phyloP scores from a whole-genome alignment of 2,329 filamentous ascomycete genomes.

The Beauveria australis region DNA sequence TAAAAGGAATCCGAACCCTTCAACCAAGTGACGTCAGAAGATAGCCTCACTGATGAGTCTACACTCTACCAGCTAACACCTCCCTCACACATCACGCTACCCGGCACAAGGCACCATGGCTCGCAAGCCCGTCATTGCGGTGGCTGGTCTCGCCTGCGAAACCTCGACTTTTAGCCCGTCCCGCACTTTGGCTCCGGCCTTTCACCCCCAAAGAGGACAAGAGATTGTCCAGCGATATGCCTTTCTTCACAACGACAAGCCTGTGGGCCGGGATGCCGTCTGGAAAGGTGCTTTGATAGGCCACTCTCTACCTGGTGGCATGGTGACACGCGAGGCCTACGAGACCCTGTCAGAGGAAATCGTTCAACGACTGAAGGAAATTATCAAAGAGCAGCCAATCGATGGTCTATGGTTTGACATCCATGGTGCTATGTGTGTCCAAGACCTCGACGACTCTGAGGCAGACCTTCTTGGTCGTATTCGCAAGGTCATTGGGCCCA shows the following conservation, averaged over 20 bases:
- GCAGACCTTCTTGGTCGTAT: constrained; percentile 38
- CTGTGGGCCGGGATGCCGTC: constrained; percentile 32
- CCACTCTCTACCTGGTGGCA: constrained; percentile 41
- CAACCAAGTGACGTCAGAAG: too few relatives aligned
- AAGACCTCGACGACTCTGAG: constrained; percentile 39
- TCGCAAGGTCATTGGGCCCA: constrained; percentile 34
- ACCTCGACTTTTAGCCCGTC: constrained; percentile 45
- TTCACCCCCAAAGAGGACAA: constrained; percentile 36
- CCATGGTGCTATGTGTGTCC: constrained; percentile 47
- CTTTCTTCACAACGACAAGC: constrained; percentile 34
- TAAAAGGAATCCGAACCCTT: background rate
- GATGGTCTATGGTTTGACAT: constrained; percentile 49
- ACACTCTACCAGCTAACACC: too few relatives aligned
- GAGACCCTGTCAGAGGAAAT: constrained; percentile 36
- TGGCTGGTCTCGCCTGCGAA: constrained; percentile 45
- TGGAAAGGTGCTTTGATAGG: constrained; percentile 46
- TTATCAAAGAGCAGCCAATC: constrained; percentile 25
- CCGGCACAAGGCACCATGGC: constrained; percentile 10
- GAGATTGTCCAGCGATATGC: constrained; percentile 36
- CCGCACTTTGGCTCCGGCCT: constrained; percentile 38
- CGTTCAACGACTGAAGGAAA: constrained; percentile 26
- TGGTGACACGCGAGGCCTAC: constrained; percentile 37
- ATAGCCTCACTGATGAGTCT: background rate
- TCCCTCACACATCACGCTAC: background rate
- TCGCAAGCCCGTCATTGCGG: constrained; percentile 34